phyloP scores from a whole-genome alignment of 2,329 filamentous ascomycete species.

The Cryphonectria carpinicola region DNA sequence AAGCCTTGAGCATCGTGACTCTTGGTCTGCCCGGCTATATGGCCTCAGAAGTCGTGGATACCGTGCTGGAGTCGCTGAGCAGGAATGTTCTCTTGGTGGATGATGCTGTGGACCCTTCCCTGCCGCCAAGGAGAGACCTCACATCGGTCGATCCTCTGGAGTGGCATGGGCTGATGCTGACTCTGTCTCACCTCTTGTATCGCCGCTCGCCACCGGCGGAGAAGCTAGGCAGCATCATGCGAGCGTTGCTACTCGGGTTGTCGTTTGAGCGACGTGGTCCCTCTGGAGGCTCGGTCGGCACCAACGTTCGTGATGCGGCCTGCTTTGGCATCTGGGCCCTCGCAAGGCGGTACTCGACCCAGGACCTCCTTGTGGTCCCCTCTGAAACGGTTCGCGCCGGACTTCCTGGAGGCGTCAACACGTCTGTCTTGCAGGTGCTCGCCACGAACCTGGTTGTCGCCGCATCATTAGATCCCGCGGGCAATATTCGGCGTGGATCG shows the following conservation, averaged over 20 bases:
- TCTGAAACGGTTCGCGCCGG: constrained; percentile 49
- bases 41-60: constrained; percentile 85
- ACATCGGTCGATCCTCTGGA: constrained; percentile 77
- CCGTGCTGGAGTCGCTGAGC: constrained; percentile 73
- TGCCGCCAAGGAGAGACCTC: constrained; percentile 59
- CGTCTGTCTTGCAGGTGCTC: constrained; percentile 72
- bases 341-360: constrained; percentile 81
- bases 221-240: constrained; percentile 74
- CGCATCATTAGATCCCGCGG: constrained; percentile 84
- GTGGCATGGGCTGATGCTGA: constrained; percentile 93
- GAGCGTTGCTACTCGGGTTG: constrained; percentile 76
- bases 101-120: constrained; percentile 39
- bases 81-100: constrained; percentile 60
- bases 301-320: constrained; percentile 91
- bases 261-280: constrained; percentile 87
- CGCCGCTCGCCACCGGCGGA: constrained; percentile 75
- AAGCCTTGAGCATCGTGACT: constrained; percentile 86
- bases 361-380: constrained; percentile 71
- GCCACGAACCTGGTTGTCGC: constrained; percentile 81
- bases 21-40: constrained; percentile 79
- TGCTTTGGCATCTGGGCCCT: constrained; percentile 97
- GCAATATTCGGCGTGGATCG: constrained; percentile 89
- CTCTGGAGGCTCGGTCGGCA: constrained; percentile 82
- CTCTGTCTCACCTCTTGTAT: constrained; percentile 84
- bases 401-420: constrained; percentile 40